Evolutionary conservation across 441 rosid species (phyloP).

Genomic region (Theobroma grandiflorum): DNA sequence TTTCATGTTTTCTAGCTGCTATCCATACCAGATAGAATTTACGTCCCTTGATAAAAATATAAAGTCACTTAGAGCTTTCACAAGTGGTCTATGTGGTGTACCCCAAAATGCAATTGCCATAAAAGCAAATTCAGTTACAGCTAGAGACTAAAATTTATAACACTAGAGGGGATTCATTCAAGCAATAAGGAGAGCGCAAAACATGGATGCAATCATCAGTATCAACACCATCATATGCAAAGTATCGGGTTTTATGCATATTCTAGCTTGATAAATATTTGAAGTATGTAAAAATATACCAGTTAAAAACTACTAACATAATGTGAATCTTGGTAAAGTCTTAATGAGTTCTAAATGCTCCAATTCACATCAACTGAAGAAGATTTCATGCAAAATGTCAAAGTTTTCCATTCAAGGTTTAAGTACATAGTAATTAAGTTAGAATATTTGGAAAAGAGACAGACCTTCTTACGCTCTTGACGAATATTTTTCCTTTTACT

Average conservation of each 20-base stretch:
- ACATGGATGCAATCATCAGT: not conserved
- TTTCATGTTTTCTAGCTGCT: not conserved
- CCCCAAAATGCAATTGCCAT: not conserved
- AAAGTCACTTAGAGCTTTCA: not conserved
- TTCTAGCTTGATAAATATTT: not conserved
- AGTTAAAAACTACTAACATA: not conserved
- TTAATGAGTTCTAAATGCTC: not conserved
- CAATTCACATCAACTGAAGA: not conserved
- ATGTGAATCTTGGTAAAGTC: not conserved
- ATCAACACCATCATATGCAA: not conserved
- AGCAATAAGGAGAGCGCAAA: not conserved
- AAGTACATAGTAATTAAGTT: slow-evolving; percentile 6
- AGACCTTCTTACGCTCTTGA: slow-evolving; percentile 96
- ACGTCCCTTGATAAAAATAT: slow-evolving; percentile 12
- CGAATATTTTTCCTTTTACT: slow-evolving; percentile 89
- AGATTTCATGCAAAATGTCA: not conserved
- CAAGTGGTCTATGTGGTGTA: not conserved
- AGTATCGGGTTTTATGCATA: not conserved
- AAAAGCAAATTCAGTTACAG: not conserved
- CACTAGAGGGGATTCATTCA: not conserved
- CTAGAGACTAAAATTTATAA: not conserved
- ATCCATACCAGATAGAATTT: not conserved
- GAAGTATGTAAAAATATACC: not conserved
- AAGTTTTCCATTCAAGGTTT: not conserved
- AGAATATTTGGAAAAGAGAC: not conserved